These are phyloP conservation scores for Camelina hispida DNA, from an alignment of 345 rosid genomes.

Conservation along the genomic window DNA sequence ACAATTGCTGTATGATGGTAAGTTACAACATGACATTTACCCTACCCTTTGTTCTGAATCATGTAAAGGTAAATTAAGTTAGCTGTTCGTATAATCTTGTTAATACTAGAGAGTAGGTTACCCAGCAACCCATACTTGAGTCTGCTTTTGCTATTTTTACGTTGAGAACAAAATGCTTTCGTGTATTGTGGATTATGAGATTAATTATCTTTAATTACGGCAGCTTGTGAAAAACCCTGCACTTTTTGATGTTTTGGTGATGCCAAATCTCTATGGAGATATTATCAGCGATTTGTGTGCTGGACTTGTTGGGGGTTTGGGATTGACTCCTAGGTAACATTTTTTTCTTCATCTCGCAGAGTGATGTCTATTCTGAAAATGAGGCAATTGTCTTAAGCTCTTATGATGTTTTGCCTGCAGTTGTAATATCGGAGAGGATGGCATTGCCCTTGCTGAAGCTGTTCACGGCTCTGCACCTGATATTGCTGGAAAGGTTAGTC, in stretches of 20 bases:
- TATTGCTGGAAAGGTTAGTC: conserved; percentile 94
- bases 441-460: conserved; percentile 98
- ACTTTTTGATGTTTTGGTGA: conserved; percentile 91
- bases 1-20: conserved; percentile 99
- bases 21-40: conserved; percentile 29
- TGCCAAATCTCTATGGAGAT: conserved; percentile 99
- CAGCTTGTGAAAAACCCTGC: conserved; percentile 99
- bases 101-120: not conserved
- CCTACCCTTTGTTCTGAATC: conserved; percentile 4
- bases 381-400: conserved; percentile 27
- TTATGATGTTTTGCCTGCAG: conserved; percentile 49
- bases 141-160: not conserved
- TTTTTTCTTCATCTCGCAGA: not conserved
- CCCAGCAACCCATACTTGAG: not conserved
- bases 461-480: conserved; percentile 99
- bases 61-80: not conserved
- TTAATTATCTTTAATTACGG: conserved; percentile 4
- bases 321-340: conserved; percentile 91
- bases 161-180: not conserved
- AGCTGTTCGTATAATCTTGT: not conserved
- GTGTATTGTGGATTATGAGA: conserved; percentile 19
- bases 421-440: conserved; percentile 93
- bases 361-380: conserved; percentile 19
- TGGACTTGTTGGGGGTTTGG: conserved; percentile 96
- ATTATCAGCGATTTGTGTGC: conserved; percentile 99